Base-by-base conservation (phyloP, 768 basidiomycete genomes). In the Cystofilobasidium capitatum region DNA sequence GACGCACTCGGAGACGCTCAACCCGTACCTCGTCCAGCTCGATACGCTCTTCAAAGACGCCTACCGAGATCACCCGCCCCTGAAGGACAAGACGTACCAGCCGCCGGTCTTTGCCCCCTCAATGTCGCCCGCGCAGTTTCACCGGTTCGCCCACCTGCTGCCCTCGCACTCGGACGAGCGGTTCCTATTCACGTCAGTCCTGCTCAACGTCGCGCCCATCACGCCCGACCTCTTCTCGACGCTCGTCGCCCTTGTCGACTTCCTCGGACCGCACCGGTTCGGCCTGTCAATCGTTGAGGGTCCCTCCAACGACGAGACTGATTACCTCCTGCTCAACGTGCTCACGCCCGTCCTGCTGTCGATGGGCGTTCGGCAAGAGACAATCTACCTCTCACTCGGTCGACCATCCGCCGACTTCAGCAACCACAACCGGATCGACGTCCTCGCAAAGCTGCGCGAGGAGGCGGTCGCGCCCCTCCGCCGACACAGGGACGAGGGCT, bases 371-470 rank as follows among this genome's bases (percentile, higher is more conserved):
- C 17, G 37, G 29, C 55, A 55, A 0, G 33, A 36, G 33, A 58
- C 63, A 16, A 31, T 69, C 24, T 55, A 69, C 45, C 37, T 69
- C 29, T 37, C 33, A 26, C 57, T 58, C 26, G 22, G 58, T 1
- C 35, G 68, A 22, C 58, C 68, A n/a, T 51, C 29, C 7, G 62
- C 51, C 8, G 36, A 44, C n/a, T 68, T 68, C n/a, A 70, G 71
- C 26, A 39, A 69, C 16, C 60, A 71, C 17, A 72, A 75, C 55
- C 72, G 77, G 36, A 77, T 77, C 39, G 73, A 72, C 36, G 69
- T 72, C 0, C 72, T 77, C 7, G 77, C 77, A 0, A 65, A 70
- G n/a, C 69, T 78, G 71, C 70, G 77, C 6, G 76, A 78, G 71
- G 71, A 68, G 22, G 75, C 74, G 1, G 63, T 78, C 65, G 59